Evolutionary conservation across 164 flowering plant species (phyloP).

Genomic region (Taxillus chinensis): DNA sequence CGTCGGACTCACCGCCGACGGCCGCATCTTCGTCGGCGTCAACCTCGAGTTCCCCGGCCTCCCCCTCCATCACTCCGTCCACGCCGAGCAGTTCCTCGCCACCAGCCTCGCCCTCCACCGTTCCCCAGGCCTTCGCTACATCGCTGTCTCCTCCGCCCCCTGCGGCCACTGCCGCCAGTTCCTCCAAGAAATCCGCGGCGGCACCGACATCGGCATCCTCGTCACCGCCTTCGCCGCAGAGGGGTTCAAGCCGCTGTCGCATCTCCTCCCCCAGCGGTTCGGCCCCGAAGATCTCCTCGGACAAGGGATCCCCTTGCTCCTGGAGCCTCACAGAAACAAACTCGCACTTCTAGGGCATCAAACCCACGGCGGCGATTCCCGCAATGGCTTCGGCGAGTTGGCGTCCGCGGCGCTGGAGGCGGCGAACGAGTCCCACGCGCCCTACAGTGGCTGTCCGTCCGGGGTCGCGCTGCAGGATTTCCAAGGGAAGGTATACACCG

Average conservation of each 20-base stretch:
- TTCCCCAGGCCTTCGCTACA: slow-evolving; percentile 26
- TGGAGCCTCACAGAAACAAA: slow-evolving; percentile 47
- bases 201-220: slow-evolving; percentile 38
- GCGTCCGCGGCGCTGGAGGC: slow-evolving; percentile 52
- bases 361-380: no score
- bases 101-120: slow-evolving; percentile 54
- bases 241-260: slow-evolving; percentile 25
- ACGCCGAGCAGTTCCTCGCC: slow-evolving; percentile 85
- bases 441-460: slow-evolving; percentile 79
- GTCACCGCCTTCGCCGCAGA: slow-evolving; percentile 12
- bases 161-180: slow-evolving; percentile 99
- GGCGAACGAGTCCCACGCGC: slow-evolving; percentile 73
- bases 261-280: slow-evolving; percentile 50
- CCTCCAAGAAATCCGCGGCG: slow-evolving; percentile 67
- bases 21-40: slow-evolving; percentile 74
- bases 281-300: slow-evolving; percentile 63
- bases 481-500: slow-evolving; percentile 51
- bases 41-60: slow-evolving; percentile 82
- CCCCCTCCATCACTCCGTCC: slow-evolving; percentile 83
- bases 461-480: slow-evolving; percentile 69
- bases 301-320: slow-evolving; percentile 43
- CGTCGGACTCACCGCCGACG: slow-evolving; percentile 59
- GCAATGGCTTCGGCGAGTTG: neutral
- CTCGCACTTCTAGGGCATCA: slow-evolving; percentile 5
- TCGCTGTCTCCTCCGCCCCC: slow-evolving; percentile 85